phyloP scores from a whole-genome alignment of 345 rosid genomes.

The Eutrema yunnanense region DNA sequence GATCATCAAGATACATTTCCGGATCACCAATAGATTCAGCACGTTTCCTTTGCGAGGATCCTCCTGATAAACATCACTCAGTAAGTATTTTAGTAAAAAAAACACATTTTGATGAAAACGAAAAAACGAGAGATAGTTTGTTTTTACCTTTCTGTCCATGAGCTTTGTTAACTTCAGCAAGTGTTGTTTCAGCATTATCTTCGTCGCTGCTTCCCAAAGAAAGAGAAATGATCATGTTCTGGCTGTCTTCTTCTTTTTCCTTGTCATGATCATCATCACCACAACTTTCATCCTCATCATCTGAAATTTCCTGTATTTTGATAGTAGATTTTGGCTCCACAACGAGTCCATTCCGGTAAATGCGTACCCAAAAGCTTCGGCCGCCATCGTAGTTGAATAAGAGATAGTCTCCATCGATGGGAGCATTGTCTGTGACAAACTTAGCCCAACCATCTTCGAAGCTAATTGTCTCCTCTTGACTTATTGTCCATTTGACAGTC shows the following conservation, averaged over 20 bases:
- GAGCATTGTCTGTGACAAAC: not conserved
- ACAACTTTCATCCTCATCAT: not conserved
- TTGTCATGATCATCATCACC: not conserved
- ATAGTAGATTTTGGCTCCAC: not conserved
- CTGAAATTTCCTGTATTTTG: conserved; percentile 14
- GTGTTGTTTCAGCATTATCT: not conserved
- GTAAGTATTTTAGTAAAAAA: not conserved
- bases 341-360: not conserved
- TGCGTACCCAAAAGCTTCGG: conserved; percentile 3
- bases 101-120: not conserved
- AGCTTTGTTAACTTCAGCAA: conserved; percentile 3
- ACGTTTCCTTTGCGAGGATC: not conserved
- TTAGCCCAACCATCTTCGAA: conserved; percentile 22
- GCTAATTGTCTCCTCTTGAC: not conserved
- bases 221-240: conserved; percentile 11
- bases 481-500: conserved; percentile 10
- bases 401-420: not conserved
- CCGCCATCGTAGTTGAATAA: conserved; percentile 15
- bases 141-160: not conserved
- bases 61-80: not conserved
- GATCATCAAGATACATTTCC: conserved; percentile 1
- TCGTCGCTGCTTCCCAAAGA: conserved; percentile 20
- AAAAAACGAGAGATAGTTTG: not conserved
- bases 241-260: not conserved
- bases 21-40: not conserved